These are phyloP conservation scores for Talaromyces albobiverticillius DNA, from an alignment of 2,329 filamentous ascomycete genomes.

Conservation along the genomic window DNA sequence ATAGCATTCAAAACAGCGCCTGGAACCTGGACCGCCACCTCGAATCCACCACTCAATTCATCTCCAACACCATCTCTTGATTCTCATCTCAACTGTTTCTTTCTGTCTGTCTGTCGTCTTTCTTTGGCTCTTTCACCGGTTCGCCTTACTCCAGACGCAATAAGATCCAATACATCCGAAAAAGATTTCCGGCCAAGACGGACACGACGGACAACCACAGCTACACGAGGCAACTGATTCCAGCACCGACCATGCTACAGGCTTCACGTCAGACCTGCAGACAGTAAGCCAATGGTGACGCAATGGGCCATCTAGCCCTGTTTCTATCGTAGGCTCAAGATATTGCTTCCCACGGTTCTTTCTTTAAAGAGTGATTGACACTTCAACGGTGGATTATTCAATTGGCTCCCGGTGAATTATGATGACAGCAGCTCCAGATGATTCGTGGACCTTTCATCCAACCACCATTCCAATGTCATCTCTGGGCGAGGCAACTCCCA, in stretches of 20 bases:
- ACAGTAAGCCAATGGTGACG: slow-evolving; percentile 8
- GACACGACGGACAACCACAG: background rate
- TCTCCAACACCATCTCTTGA: background rate
- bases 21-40: slow-evolving; percentile 6
- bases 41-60: background rate
- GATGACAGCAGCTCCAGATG: slow-evolving; percentile 8
- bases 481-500: background rate
- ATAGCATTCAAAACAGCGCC: background rate
- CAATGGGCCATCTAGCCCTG: slow-evolving; percentile 9
- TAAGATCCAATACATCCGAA: background rate
- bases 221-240: background rate
- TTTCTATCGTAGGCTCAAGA: background rate
- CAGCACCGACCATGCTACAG: background rate
- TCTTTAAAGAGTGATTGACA: background rate
- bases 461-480: background rate
- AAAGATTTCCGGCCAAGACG: background rate
- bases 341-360: too few species aligned
- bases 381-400: slow-evolving; percentile 2
- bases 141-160: background rate
- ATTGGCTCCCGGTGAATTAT: slow-evolving; percentile 1
- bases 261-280: background rate
- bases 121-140: background rate
- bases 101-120: background rate
- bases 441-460: slow-evolving; percentile 12
- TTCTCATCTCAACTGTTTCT: too few species aligned